Conservation (phyloP, 2,329 filamentous ascomycete genomes). For the Sclerotinia trifoliorum region DNA sequence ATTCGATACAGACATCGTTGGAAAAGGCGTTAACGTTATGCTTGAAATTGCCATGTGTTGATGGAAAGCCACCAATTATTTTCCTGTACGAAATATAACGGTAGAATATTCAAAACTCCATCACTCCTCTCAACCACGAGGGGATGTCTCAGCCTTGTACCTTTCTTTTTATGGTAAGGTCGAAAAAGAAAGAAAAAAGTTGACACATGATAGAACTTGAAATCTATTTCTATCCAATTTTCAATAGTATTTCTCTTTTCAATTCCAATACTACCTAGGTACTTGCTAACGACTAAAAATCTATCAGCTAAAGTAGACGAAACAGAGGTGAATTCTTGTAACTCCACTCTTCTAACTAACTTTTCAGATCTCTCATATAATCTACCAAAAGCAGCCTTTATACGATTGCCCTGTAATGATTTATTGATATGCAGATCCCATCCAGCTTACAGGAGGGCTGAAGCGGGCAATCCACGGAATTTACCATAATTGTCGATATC, state of each 20-base stretch:
- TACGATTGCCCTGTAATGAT: neutral
- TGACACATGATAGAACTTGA: neutral
- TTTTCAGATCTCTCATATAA: neutral
- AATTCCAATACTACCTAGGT: neutral
- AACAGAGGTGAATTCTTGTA: neutral
- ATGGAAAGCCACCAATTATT: neutral
- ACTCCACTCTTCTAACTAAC: too few relatives aligned
- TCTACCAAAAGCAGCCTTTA: neutral
- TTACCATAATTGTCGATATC: neutral
- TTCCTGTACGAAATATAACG: neutral
- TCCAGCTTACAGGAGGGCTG: neutral
- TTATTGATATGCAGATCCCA: too few relatives aligned
- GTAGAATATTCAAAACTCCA: neutral
- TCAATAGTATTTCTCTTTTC: neutral
- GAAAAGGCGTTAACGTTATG: neutral
- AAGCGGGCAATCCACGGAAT: neutral
- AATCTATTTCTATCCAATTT: neutral
- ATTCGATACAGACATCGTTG: neutral
- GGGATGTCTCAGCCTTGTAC: slow-evolving; percentile 17
- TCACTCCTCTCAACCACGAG: slow-evolving; percentile 6
- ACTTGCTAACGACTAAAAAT: neutral
- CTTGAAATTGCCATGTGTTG: neutral
- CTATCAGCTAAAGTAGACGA: slow-evolving; percentile 5
- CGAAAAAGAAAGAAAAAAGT: neutral
- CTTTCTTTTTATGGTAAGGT: neutral